Evolutionary conservation across 2,329 filamentous ascomycete species (phyloP), one percentile per base, ranked within the genome.

Genomic region (Coleophoma eucalyptorum): DNA sequence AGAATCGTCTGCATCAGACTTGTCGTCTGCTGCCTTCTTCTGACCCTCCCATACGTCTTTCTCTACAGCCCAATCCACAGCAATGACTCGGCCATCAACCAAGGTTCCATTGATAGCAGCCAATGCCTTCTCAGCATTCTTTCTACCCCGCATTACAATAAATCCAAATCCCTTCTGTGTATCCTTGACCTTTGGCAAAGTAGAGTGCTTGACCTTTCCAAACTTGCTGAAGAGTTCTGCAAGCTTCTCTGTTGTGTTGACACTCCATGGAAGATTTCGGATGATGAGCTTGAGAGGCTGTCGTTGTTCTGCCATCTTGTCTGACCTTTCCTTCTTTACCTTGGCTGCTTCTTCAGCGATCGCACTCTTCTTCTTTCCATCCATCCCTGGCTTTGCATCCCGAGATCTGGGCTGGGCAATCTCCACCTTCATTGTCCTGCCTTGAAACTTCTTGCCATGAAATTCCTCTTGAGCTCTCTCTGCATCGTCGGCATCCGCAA

Each of bases 1-100:
- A 13, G 68, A 68, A 13, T 70, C 67, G 4, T 61, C 67, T 38
- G 68, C 63, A 15, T 65, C 62, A 46, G 67, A 66, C 11, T 67
- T 67, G 21, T 61, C 59, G 56, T 72, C 68, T 2, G 70, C 68
- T 20, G 62, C 61, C 43, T 73, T 66, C 49, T 83, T 77, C 56
- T 84, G 75, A 54, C 83, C 78, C 55, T 92, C 81, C 90, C 90
- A 99, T 6, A 86, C 84, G 40, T 86, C 79, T 72, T 95, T 96
- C 54, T 97, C 90, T 3, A 97, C 91, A 32, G 95, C 93, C 90
- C 90, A 99, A 71, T 99, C 94, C 6, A 99, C 94, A 26, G 93
- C 94, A 54, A 99, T 70, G 8, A 86, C 87, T 62, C 94, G 81
- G 2, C 92, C 94, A 66, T 96, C 92, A 18, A 99, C 79, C 54